Conservation (phyloP, 73 alveolate genomes). For the Paramecium bursaria region DNA sequence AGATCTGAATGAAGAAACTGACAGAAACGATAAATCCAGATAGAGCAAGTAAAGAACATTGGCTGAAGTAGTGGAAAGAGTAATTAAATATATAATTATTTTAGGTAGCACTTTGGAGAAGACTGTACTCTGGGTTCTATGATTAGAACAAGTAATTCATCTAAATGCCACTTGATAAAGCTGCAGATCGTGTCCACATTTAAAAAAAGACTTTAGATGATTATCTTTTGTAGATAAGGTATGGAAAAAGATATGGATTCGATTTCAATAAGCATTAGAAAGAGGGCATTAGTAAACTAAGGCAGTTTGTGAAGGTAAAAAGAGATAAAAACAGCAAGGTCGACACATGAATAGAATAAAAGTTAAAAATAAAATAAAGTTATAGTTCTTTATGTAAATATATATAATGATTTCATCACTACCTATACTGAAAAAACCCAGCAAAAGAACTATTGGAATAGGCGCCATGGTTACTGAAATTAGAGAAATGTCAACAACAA, state of each 20-base stretch:
- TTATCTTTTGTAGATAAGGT: slow-evolving; percentile 74
- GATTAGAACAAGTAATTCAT: slow-evolving; percentile 81
- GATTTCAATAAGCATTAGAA: slow-evolving; percentile 11
- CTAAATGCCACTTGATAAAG: slow-evolving; percentile 87
- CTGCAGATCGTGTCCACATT: slow-evolving; percentile 90
- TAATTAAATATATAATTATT: neutral
- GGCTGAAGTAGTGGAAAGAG: slow-evolving; percentile 56
- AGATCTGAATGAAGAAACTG: slow-evolving; percentile 33
- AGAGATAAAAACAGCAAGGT: slow-evolving; percentile 47
- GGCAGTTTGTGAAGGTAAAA: slow-evolving; percentile 36
- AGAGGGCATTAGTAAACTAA: slow-evolving; percentile 49
- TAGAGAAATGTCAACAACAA: no score
- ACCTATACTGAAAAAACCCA: no score
- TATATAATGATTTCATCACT: no score
- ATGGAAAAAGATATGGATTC: slow-evolving; percentile 60
- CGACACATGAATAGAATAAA: no score
- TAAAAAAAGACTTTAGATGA: slow-evolving; percentile 92
- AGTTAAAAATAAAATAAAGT: no score
- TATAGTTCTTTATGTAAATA: no score
- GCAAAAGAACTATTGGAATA: no score
- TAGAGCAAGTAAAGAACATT: slow-evolving; percentile 22
- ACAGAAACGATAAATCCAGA: neutral
- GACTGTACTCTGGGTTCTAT: slow-evolving; percentile 91
- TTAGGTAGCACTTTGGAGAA: slow-evolving; percentile 95
- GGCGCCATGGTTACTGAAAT: no score